Base-by-base conservation (phyloP, 345 rosid genomes). In the Cardamine occulta region DNA sequence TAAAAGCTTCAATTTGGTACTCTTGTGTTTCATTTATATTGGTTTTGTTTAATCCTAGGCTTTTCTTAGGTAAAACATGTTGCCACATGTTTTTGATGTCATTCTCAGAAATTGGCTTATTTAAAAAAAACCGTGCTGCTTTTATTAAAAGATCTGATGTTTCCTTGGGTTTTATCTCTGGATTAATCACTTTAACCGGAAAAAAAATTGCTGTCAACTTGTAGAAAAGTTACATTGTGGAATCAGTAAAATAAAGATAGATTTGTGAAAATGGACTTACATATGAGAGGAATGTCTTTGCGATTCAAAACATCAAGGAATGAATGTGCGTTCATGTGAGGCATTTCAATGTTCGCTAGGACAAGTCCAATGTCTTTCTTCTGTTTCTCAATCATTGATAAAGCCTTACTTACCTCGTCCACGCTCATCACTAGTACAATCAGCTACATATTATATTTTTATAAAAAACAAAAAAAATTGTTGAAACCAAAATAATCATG, bases 71-170 rank as follows among this genome's bases (percentile, higher is more conserved):
- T 24, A 53, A 78, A 0, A 59, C 80, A 40, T 82, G 79, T 21
- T 86, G 86, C 88, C 85, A 85, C 9, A 90, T 10, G 56, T 83
- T 66, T 18, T 74, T 80, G 31, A 87, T 62, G 26, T 86, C 88
- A 2, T 76, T 56, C 2, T 75, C 6, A 14, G 74, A 55, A 23
- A 85, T 53, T 0, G 91, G 91, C 5, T 82, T 80, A 45, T 60
- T 28, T 0, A 84, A 78, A 39, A 14, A 55, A 47, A 61, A 78
- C 0, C 72, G n/a, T 2, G 91, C 85, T 17, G 82, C 80, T 48
- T 66, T 76, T 10, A 3, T 59, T 29, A 88, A 59, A 48, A 70
- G 66, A 17, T 69, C 80, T 1, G 47, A 18, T 1, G 75, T 63
- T 60, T 37, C 59, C 1, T n/a, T 24, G 1, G 35, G 12, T 6